phyloP scores from a whole-genome alignment of 495 filamentous ascomycete genomes.

The Xylaria grammica region DNA sequence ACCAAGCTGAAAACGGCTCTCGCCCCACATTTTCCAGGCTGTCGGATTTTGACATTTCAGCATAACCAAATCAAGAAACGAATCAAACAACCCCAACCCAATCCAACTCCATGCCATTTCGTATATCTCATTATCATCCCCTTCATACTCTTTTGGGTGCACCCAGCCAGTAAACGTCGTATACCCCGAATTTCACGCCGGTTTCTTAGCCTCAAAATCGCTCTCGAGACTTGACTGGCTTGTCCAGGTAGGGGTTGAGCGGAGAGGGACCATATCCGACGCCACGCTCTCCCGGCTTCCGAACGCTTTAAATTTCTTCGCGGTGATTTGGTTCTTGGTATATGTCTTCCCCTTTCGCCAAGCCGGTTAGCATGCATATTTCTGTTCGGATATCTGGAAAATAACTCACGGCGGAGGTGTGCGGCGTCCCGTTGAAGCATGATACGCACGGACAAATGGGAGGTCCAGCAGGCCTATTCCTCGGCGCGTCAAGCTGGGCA shows the following conservation, averaged over 20 bases:
- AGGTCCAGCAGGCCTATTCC: slow-evolving; percentile 11
- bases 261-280: slow-evolving; percentile 32
- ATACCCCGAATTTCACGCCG: not conserved
- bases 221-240: slow-evolving; percentile 22
- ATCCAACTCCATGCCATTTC: not conserved
- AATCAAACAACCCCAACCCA: not conserved
- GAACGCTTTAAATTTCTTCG: slow-evolving; percentile 5
- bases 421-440: slow-evolving; percentile 35
- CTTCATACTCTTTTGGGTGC: not conserved
- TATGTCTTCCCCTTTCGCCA: not conserved
- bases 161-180: not conserved
- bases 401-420: slow-evolving; percentile 18
- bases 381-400: not conserved
- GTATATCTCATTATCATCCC: not conserved
- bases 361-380: slow-evolving; percentile 10
- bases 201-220: not conserved
- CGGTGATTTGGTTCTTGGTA: not conserved
- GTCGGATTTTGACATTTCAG: slow-evolving; percentile 1
- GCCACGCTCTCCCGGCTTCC: slow-evolving; percentile 27
- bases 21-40: slow-evolving; percentile 14
- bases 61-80: not conserved
- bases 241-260: slow-evolving; percentile 16
- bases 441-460: slow-evolving; percentile 37
- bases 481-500: slow-evolving; percentile 24
- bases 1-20: not conserved